Conservation (phyloP, 1,139 yeast genomes). For the Kodamaea suecica region DNA sequence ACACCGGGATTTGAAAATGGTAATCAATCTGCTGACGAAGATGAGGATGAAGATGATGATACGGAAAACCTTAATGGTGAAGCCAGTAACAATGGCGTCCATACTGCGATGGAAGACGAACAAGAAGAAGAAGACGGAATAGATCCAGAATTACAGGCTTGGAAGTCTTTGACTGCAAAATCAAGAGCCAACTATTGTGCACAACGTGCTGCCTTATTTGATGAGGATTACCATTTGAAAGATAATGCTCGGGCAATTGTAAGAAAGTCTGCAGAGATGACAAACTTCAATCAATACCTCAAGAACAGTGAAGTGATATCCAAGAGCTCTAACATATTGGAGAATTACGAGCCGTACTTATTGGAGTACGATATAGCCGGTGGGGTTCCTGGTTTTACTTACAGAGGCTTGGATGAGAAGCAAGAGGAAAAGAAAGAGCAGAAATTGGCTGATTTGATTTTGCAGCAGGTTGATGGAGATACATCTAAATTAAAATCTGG, state of each 20-base stretch:
- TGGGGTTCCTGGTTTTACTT: conserved; percentile 68
- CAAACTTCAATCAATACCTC: conserved; percentile 47
- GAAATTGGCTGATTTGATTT: conserved; percentile 35
- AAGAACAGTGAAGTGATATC: conserved; percentile 42
- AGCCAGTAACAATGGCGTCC: conserved; percentile 4
- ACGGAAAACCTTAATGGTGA: conserved; percentile 18
- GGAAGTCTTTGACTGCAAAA: conserved; percentile 80
- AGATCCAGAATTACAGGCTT: conserved; percentile 54
- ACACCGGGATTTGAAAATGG: conserved; percentile 20
- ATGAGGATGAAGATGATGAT: conserved; percentile 24
- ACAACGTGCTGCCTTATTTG: conserved; percentile 64
- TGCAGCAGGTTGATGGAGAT: conserved; percentile 31
- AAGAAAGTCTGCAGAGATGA: conserved; percentile 61
- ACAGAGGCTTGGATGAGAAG: conserved; percentile 48
- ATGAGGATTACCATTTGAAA: conserved; percentile 53
- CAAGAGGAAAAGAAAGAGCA: conserved; percentile 53
- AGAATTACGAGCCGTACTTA: conserved; percentile 64
- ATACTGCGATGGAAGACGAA: conserved; percentile 28
- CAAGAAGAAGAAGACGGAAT: conserved; percentile 29
- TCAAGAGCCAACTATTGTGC: conserved; percentile 74
- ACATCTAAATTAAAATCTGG: conserved; percentile 26
- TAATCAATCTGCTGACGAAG: conserved; percentile 19
- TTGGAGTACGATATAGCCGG: conserved; percentile 84
- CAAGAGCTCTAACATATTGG: conserved; percentile 46
- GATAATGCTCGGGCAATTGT: conserved; percentile 66